Percentiles rank a stretch among this genome's conserved stretches.
phyloP scores from a whole-genome alignment of 495 filamentous ascomycete species.

The Xylaria acuta region DNA sequence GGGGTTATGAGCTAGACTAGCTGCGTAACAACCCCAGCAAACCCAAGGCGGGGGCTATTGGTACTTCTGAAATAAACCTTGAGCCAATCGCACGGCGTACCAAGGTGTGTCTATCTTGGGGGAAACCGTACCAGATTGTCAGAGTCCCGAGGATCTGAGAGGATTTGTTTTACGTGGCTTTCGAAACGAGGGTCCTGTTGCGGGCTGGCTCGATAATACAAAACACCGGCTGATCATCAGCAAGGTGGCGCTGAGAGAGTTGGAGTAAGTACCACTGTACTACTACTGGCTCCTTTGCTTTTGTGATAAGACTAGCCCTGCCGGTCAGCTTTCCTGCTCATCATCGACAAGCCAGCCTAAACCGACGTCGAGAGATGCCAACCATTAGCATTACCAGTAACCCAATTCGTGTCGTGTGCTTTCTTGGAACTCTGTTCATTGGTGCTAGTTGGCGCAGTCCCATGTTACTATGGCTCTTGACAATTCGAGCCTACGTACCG shows the following conservation, averaged over 20 bases:
- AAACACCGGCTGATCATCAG: not conserved
- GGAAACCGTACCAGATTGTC: not conserved
- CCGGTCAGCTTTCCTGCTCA: constrained; percentile 6
- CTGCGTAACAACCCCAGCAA: not conserved
- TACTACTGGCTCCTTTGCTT: not conserved
- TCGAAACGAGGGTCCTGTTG: not conserved
- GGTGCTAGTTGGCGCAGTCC: not conserved
- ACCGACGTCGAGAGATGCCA: not conserved
- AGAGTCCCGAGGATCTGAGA: constrained; percentile 3
- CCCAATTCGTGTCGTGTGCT: not conserved
- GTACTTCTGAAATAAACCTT: constrained; percentile 18
- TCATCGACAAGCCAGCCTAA: not conserved
- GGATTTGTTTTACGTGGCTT: not conserved
- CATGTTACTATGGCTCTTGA: not conserved
- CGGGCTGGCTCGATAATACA: not conserved
- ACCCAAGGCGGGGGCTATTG: not conserved
- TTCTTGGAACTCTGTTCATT: not conserved
- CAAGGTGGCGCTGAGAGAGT: constrained; percentile 20
- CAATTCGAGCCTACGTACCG: not conserved
- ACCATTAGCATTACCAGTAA: not conserved
- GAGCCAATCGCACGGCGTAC: constrained; percentile 8
- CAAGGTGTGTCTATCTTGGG: not conserved
- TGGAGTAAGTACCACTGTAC: not conserved
- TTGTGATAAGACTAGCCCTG: constrained; percentile 13
- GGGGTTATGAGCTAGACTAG: constrained; percentile 1